Evolutionary conservation across 1,139 yeast genomes (phyloP), one percentile per base, ranked within the genome.

Genomic region (Debaryomyces subglobosus): DNA sequence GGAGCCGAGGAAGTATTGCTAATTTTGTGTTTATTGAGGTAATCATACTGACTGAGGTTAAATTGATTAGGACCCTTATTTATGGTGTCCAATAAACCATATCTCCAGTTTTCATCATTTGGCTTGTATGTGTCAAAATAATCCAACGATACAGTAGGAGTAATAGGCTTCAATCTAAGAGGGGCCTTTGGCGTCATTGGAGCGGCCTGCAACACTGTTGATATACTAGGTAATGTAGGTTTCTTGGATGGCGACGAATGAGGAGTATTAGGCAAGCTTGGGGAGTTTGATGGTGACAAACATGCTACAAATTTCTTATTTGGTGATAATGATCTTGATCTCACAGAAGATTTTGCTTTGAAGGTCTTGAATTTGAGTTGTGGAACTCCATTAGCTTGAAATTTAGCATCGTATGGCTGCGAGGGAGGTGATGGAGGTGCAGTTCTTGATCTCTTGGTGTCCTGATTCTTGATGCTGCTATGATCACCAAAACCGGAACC

Each of bases 361-460:
- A 32, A 20, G 10, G 10, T 25, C n/a, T 45, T 36, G 37, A 38
- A 20, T 35, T 44, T 38, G 24, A 36, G 20, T 33, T 18, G 23
- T 9, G 43, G 42, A 9, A 37, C 5, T 7, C 30, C 16, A 16
- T 16, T 23, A 6, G 12, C 30, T 18, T 16, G 20, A 12, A 15
- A 20, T 21, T 38, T 36, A 12, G 27, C 8, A 5, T 30, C 36
- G 16, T 37, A 32, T 38, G 46, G 34, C n/a, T 30, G 42, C 39
- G 46, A 62, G n/a, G 77, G 74, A 3, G 75, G 77, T 18, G 77
- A 73, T 8, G 82, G 79, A 27, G 84, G 84, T 3, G 83, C 83
- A 3, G 84, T 78, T 59, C 77, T 67, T 10, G 80, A 70, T 45
- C 81, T 64, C 55, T 79, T 77, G 39, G 53, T 54, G 23, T 46